A percentile compares a stretch with the other conserved stretches of the same genome.
These are phyloP conservation scores for Aureobasidium uvarum DNA, from an alignment of 2,329 filamentous ascomycete genomes.

Conservation along the genomic window DNA sequence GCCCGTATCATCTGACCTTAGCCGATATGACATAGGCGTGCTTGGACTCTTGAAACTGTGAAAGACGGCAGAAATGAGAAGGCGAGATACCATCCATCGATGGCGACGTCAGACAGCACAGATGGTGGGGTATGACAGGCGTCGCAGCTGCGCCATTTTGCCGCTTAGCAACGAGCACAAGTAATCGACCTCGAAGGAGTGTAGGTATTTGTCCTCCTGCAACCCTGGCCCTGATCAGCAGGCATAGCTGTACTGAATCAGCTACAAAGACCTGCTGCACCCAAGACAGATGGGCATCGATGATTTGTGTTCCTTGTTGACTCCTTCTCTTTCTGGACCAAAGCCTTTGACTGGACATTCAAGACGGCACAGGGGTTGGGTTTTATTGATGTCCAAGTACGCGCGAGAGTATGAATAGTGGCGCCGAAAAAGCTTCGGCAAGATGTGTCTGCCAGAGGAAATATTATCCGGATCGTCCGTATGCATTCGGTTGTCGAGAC, in stretches of 20 bases:
- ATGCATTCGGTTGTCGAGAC: neutral
- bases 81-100: neutral
- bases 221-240: neutral
- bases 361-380: neutral
- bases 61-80: neutral
- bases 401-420: no score
- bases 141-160: neutral
- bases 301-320: neutral
- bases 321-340: neutral
- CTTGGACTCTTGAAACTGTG: neutral
- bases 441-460: neutral
- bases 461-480: no score
- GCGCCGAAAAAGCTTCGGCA: neutral
- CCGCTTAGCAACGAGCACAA: slow-evolving; percentile 8
- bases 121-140: neutral
- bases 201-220: no score
- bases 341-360: no score
- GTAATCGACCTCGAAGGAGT: neutral
- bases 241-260: neutral
- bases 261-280: neutral
- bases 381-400: no score
- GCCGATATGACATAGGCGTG: neutral
- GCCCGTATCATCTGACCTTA: neutral
- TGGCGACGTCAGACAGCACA: slow-evolving; percentile 1
- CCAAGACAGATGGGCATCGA: neutral